These are phyloP conservation scores for Xylaria sp. DNA, from an alignment of 2,329 filamentous ascomycete species.

Conservation along the genomic window DNA sequence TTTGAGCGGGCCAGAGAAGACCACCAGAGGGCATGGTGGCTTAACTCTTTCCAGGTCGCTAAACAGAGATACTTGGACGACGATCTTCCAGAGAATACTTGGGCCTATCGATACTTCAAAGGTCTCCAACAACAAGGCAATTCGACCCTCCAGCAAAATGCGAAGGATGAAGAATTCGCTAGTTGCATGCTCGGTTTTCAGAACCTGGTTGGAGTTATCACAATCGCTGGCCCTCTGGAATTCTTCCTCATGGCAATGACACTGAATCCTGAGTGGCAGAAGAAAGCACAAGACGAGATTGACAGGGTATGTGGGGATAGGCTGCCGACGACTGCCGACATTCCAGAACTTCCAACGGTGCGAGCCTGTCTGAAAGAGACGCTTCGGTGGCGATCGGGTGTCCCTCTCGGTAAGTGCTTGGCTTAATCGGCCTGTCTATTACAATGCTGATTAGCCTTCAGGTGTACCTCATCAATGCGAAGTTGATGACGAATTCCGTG, in stretches of 20 bases:
- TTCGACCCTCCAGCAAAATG: constrained; percentile 52
- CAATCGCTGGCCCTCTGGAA: constrained; percentile 60
- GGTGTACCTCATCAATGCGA: constrained; percentile 62
- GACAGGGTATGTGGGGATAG: constrained; percentile 64
- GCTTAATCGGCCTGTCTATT: background rate
- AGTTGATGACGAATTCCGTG: constrained; percentile 57
- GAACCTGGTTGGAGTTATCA: constrained; percentile 62
- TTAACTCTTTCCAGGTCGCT: constrained; percentile 53
- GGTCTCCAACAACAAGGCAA: constrained; percentile 56
- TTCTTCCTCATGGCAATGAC: constrained; percentile 64
- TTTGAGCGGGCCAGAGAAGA: constrained; percentile 57
- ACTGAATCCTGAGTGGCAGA: constrained; percentile 63
- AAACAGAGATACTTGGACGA: constrained; percentile 54
- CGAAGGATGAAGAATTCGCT: constrained; percentile 57
- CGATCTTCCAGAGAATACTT: constrained; percentile 57
- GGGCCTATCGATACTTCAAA: constrained; percentile 60
- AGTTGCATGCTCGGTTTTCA: constrained; percentile 63
- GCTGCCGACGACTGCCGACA: constrained; percentile 62
- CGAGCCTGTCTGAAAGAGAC: constrained; percentile 68
- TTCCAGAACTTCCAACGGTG: constrained; percentile 61
- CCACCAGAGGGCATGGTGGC: constrained; percentile 59
- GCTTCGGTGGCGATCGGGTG: constrained; percentile 66
- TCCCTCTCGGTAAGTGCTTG: constrained; percentile 56
- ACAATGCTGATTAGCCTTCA: constrained; percentile 35
- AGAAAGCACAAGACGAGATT: constrained; percentile 65